Evolutionary conservation across 805 yeast species (phyloP).

Genomic region (Yarrowia alimentaria): DNA sequence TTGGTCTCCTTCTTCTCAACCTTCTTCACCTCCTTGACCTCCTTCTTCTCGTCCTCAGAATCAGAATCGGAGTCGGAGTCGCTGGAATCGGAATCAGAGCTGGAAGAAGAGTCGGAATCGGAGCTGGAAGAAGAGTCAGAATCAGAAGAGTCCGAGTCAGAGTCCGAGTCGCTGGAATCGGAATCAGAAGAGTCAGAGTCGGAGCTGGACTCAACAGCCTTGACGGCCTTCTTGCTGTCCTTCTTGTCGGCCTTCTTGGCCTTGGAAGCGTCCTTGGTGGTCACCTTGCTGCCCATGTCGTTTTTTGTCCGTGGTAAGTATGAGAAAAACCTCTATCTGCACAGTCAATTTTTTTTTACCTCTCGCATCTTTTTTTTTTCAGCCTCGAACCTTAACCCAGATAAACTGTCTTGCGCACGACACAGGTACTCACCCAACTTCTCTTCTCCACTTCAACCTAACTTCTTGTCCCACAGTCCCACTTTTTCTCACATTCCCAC

Average conservation of each 20-base stretch:
- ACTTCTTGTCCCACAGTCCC: no score
- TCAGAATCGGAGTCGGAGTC: conserved; percentile 15
- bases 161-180: conserved; percentile 34
- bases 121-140: conserved; percentile 29
- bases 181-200: conserved; percentile 38
- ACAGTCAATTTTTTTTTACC: conserved; percentile 10
- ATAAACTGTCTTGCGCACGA: conserved; percentile 25
- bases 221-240: conserved; percentile 23
- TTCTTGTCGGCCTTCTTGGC: conserved; percentile 18
- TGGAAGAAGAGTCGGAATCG: conserved; percentile 9
- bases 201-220: conserved; percentile 8
- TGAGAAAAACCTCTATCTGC: conserved; percentile 11
- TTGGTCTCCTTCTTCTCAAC: no score
- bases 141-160: conserved; percentile 33
- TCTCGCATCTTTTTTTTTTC: conserved; percentile 9
- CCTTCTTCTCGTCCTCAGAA: no score
- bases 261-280: conserved; percentile 22
- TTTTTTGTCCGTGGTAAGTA: conserved; percentile 10
- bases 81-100: conserved; percentile 15
- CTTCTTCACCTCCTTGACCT: no score
- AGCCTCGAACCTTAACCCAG: conserved; percentile 26
- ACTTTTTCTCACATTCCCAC: no score
- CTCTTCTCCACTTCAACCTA: no score
- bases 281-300: conserved; percentile 23
- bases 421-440: no score